Conservation (phyloP, 768 basidiomycete genomes). For the Stropharia rugosoannulata region DNA sequence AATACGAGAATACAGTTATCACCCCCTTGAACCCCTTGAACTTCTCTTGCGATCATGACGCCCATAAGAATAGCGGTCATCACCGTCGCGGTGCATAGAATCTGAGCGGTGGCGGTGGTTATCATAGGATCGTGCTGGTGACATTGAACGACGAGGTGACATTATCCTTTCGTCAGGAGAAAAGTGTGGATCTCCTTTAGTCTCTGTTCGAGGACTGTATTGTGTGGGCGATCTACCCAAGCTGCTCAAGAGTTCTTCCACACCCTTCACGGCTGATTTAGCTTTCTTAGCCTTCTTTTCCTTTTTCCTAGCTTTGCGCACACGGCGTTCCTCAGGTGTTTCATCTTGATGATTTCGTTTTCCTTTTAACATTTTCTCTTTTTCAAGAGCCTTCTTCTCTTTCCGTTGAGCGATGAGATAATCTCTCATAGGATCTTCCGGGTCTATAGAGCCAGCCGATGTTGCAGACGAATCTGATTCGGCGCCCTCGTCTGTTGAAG, state of each 20-base stretch:
- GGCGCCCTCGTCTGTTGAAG: slow-evolving; percentile 43
- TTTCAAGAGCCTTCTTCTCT: slow-evolving; percentile 70
- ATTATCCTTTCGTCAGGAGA: slow-evolving; percentile 14
- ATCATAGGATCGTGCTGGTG: slow-evolving; percentile 11
- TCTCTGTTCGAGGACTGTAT: slow-evolving; percentile 17
- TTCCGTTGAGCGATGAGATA: slow-evolving; percentile 77
- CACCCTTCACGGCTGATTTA: slow-evolving; percentile 63
- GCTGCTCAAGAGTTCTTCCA: slow-evolving; percentile 62
- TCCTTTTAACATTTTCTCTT: slow-evolving; percentile 67
- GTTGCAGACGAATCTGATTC: slow-evolving; percentile 68
- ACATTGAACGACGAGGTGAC: slow-evolving; percentile 14
- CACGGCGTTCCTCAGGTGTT: slow-evolving; percentile 76
- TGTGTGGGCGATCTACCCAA: slow-evolving; percentile 30
- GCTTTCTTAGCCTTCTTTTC: slow-evolving; percentile 61
- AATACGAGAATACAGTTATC: slow-evolving; percentile 2
- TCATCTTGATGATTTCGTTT: slow-evolving; percentile 73
- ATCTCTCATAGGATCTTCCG: slow-evolving; percentile 97
- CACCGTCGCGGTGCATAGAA: slow-evolving; percentile 12
- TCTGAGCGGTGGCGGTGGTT: slow-evolving; percentile 8
- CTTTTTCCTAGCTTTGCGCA: slow-evolving; percentile 72
- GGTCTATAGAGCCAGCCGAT: slow-evolving; percentile 73
- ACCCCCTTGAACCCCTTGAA: slow-evolving; percentile 9
- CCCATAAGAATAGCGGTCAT: slow-evolving; percentile 6
- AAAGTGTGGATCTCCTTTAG: slow-evolving; percentile 12
- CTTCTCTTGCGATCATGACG: slow-evolving; percentile 14